Evolutionary conservation across 768 basidiomycete species (phyloP).

Genomic region (Rhodosporidiobolus sp.): DNA sequence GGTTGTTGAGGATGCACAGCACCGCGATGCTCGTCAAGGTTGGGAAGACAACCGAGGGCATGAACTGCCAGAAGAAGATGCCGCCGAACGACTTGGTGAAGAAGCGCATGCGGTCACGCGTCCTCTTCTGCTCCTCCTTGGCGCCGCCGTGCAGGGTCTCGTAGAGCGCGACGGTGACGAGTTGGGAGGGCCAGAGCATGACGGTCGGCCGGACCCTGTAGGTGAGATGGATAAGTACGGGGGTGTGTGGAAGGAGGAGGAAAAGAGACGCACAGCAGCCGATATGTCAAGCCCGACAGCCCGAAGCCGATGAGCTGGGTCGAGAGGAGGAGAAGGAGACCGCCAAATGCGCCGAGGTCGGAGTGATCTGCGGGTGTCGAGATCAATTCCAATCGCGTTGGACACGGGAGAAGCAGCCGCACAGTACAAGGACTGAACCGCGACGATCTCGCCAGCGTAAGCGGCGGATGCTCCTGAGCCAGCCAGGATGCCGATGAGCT

Average conservation of each 20-base stretch:
- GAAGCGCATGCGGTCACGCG: conserved; percentile 40
- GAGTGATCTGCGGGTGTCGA: conserved; percentile 23
- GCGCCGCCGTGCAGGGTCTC: conserved; percentile 44
- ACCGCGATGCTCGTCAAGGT: conserved; percentile 42
- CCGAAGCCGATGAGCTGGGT: conserved; percentile 48
- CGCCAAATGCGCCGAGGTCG: conserved; percentile 42
- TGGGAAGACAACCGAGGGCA: conserved; percentile 44
- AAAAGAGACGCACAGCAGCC: conserved; percentile 13
- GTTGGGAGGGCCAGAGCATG: conserved; percentile 43
- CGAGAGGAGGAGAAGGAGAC: conserved; percentile 41
- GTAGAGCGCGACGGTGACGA: conserved; percentile 45
- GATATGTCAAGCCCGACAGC: conserved; percentile 43
- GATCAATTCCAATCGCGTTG: too few relatives aligned
- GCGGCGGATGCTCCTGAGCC: conserved; percentile 39
- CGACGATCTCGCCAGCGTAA: conserved; percentile 46
- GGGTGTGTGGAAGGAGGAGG: not conserved
- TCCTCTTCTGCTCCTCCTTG: conserved; percentile 34
- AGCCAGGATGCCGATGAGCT: conserved; percentile 24
- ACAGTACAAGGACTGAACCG: conserved; percentile 42
- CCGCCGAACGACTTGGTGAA: conserved; percentile 41
- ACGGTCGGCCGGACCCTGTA: conserved; percentile 38
- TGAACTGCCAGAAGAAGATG: conserved; percentile 45
- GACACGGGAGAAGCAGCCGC: too few relatives aligned
- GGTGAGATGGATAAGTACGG: too few relatives aligned
- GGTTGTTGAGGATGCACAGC: conserved; percentile 39